A percentile compares a stretch with the other conserved stretches of the same genome.
Evolutionary conservation across 306 rosid species (phyloP).

Genomic region (Castanospermum australe): DNA sequence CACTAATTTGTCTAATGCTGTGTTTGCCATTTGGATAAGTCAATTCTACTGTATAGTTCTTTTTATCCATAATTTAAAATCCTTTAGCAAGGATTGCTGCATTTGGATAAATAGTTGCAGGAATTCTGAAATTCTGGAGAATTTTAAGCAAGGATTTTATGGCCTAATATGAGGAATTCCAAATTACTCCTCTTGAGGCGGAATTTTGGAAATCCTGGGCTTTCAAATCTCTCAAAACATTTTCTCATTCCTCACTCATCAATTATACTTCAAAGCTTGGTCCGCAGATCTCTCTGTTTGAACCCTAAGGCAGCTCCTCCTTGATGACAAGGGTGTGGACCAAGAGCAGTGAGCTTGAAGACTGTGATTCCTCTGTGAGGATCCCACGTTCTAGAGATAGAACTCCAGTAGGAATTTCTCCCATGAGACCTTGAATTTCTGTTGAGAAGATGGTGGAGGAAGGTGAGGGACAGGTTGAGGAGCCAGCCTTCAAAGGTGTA

Average conservation of each 20-base stretch:
- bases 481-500: slow-evolving; percentile 1
- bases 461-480: slow-evolving; percentile 22
- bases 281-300: slow-evolving; percentile 43
- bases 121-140: not conserved
- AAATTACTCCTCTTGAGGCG: not conserved
- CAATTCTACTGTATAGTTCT: not conserved
- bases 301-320: slow-evolving; percentile 19
- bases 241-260: slow-evolving; percentile 1
- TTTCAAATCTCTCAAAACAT: slow-evolving; percentile 29
- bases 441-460: slow-evolving; percentile 34
- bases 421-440: too few species aligned
- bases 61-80: not conserved
- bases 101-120: not conserved
- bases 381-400: slow-evolving; percentile 34
- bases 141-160: not conserved
- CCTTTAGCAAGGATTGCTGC: not conserved
- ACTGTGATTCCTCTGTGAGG: slow-evolving; percentile 13
- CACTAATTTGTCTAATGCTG: not conserved
- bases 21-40: not conserved
- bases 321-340: slow-evolving; percentile 61
- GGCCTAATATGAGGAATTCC: not conserved
- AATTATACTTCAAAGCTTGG: slow-evolving; percentile 74
- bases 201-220: too few species aligned
- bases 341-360: slow-evolving; percentile 21
- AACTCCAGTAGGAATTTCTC: slow-evolving; percentile 30